A percentile compares a stretch with the other conserved stretches of the same genome.
phyloP scores from a whole-genome alignment of 2,329 filamentous ascomycete species.

The Shiraia sp. region DNA sequence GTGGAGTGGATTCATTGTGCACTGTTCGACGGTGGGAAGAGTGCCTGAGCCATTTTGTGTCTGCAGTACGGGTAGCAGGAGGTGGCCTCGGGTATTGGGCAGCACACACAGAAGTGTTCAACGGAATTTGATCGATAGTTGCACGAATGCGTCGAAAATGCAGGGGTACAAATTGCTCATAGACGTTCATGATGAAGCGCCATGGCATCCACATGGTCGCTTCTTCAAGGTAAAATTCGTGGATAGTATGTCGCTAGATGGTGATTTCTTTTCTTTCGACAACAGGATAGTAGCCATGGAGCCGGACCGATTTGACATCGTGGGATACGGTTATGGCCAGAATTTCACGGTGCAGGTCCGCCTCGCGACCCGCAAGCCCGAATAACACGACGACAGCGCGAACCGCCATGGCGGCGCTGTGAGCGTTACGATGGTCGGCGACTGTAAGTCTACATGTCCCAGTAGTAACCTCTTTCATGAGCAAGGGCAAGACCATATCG shows the following conservation, averaged over 20 bases:
- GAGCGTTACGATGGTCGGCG: conserved; percentile 17
- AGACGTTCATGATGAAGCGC: conserved; percentile 20
- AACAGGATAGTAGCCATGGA: conserved; percentile 20
- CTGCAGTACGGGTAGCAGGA: too few relatives aligned
- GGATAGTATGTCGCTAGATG: conserved; percentile 18
- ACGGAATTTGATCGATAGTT: neutral
- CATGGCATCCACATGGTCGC: conserved; percentile 19
- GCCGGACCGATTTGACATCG: conserved; percentile 15
- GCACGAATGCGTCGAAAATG: neutral
- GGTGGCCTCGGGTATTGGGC: too few relatives aligned
- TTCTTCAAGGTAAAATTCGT: conserved; percentile 8
- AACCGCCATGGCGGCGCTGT: conserved; percentile 22
- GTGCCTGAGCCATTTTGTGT: too few relatives aligned
- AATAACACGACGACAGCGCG: conserved; percentile 22
- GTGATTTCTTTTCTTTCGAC: conserved; percentile 13
- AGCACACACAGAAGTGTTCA: too few relatives aligned
- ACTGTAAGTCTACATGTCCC: conserved; percentile 35
- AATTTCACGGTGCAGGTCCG: conserved; percentile 21
- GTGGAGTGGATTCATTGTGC: too few relatives aligned
- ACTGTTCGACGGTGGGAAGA: too few relatives aligned
- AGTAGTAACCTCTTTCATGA: conserved; percentile 54
- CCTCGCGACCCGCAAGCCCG: conserved; percentile 12
- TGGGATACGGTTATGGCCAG: conserved; percentile 21
- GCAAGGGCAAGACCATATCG: conserved; percentile 55
- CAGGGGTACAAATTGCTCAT: conserved; percentile 8